Base-by-base conservation (phyloP, 345 rosid genomes). In the Garcia nutans region DNA sequence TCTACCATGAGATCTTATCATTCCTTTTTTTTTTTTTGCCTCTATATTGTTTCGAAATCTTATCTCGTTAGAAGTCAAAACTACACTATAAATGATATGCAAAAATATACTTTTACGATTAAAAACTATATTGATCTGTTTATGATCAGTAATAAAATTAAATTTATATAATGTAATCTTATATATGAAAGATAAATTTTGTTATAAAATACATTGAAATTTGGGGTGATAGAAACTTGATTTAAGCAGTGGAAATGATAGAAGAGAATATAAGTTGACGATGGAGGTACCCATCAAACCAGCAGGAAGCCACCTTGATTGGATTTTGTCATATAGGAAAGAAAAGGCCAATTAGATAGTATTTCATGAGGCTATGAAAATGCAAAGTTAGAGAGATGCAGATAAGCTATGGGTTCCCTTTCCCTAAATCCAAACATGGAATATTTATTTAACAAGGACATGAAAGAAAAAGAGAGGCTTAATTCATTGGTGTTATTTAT, bases 391-490 rank as follows among this genome's bases (percentile, higher is more conserved):
- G 17, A 72, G 70, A 65, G 66, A 56, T 55, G 78, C 58, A n/a
- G 58, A 69, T 20, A 68, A 56, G 45, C 44, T 26, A 55, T 9
- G 79, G 82, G 77, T 23, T 66, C 74, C 70, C n/a, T n/a, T n/a
- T n/a, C 33, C 56, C 33, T 15, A 28, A 61, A 74, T 45, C 33
- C 24, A 20, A 20, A 26, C 20, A 31, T 10, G 70, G 82, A 80
- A 79, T 74, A 77, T 71, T 71, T 68, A 56, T 26, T 49, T 23
- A 73, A 73, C 78, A 66, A 61, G 47, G 74, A 70, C 73, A 50
- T 24, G 56, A 0, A 17, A 42, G 22, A 76, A 64, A 24, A 65
- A 55, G 71, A 57, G 60, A 56, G 65, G 41, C 5, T 37, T 37
- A 3, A 41, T 7, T 6, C 6, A 28, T 28, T 28, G 31, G 31